Percentiles rank a stretch among this genome's conserved stretches.
Evolutionary conservation across 176 grass and related monocot species (phyloP).

Genomic region (Triticum turgidum): DNA sequence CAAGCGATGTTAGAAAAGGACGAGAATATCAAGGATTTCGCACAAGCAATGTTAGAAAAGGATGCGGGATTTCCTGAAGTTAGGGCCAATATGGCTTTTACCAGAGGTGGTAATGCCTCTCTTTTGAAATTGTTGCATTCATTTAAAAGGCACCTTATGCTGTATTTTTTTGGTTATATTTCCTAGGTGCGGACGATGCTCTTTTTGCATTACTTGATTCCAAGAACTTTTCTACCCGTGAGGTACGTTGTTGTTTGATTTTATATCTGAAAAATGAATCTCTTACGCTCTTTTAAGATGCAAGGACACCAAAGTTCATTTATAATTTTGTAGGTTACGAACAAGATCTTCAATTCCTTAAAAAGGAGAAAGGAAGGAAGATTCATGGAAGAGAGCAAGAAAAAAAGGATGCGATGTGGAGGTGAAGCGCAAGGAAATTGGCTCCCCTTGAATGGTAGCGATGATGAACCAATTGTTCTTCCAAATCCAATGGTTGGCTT

Average conservation of each 20-base stretch:
- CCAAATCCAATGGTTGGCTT: constrained; percentile 69
- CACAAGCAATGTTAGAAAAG: constrained; percentile 44
- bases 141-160: background rate
- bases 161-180: constrained; percentile 19
- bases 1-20: constrained; percentile 50
- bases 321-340: constrained; percentile 16
- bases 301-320: background rate
- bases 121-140: background rate
- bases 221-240: constrained; percentile 12
- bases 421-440: constrained; percentile 16
- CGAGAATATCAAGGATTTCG: constrained; percentile 58
- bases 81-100: constrained; percentile 37
- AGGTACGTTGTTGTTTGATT: constrained; percentile 38
- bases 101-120: constrained; percentile 63
- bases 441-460: constrained; percentile 19
- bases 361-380: constrained; percentile 10
- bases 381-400: constrained; percentile 5
- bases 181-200: constrained; percentile 50
- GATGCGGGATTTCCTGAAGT: constrained; percentile 50
- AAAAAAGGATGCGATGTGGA: constrained; percentile 41
- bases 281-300: background rate
- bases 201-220: constrained; percentile 45
- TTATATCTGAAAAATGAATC: background rate
- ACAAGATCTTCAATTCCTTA: background rate
- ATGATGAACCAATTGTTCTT: constrained; percentile 15